Percentiles rank a stretch among this genome's conserved stretches.
Conservation (phyloP, 495 filamentous ascomycete species). For the Tuber aestivum region DNA sequence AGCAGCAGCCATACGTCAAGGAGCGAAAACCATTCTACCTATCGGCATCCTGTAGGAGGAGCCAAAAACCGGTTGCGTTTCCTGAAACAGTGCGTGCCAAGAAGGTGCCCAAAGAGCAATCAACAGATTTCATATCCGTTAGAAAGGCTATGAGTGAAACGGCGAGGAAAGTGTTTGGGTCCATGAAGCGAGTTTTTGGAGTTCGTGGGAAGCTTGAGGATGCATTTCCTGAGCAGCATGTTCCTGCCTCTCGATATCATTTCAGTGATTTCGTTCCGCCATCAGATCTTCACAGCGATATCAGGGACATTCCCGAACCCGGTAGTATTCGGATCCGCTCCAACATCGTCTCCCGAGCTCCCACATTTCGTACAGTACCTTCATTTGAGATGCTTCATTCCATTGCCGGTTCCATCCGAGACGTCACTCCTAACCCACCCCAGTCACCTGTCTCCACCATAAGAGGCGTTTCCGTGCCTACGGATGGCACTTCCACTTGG, state of each 20-base stretch:
- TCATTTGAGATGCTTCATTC: conserved; percentile 39
- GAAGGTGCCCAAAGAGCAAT: conserved; percentile 21
- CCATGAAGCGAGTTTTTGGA: conserved; percentile 36
- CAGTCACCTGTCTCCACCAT: conserved; percentile 12
- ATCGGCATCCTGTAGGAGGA: conserved; percentile 27
- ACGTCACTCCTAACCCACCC: conserved; percentile 16
- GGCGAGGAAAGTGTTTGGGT: conserved; percentile 40
- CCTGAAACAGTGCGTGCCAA: conserved; percentile 35
- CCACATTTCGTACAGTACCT: conserved; percentile 34
- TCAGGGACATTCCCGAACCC: conserved; percentile 29
- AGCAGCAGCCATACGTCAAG: conserved; percentile 18
- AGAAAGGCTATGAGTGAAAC: conserved; percentile 32
- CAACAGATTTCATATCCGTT: conserved; percentile 19
- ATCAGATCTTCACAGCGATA: conserved; percentile 25
- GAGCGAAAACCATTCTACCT: conserved; percentile 40
- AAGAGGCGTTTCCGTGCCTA: conserved; percentile 19
- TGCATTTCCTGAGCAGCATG: conserved; percentile 39
- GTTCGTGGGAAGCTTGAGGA: conserved; percentile 32
- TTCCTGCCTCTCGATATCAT: conserved; percentile 31
- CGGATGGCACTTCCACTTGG: conserved; percentile 33
- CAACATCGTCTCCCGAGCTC: conserved; percentile 35
- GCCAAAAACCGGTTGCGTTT: conserved; percentile 29
- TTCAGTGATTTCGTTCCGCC: conserved; percentile 39
- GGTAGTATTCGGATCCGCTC: conserved; percentile 35
- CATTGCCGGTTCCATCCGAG: conserved; percentile 35